Conservation (phyloP, 1,284 basidiomycete genomes). For the Papiliotrema terrestris region DNA sequence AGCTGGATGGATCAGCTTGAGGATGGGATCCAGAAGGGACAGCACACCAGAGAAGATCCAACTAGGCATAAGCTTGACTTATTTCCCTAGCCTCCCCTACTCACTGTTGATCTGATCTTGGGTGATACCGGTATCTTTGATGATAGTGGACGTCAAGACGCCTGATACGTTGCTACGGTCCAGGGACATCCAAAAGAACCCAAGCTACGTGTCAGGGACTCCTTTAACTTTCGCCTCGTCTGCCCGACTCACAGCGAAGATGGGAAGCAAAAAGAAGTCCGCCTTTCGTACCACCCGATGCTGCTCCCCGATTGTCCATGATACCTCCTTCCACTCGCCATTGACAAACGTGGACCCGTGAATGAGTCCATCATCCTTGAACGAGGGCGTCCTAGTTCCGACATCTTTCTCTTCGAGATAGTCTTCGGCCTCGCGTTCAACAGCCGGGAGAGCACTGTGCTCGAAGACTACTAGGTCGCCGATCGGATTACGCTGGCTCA, state of each 20-base stretch:
- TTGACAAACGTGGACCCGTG: not conserved
- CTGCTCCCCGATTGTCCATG: constrained; percentile 4
- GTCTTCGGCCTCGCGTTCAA: not conserved
- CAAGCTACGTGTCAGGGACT: not conserved
- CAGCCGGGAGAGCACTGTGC: not conserved
- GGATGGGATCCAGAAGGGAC: not conserved
- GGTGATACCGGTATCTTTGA: not conserved
- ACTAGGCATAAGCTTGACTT: not conserved
- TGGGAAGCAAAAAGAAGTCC: constrained; percentile 3
- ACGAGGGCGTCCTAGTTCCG: not conserved
- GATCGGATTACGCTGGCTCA: not conserved
- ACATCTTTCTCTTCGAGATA: not conserved
- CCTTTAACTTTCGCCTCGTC: not conserved
- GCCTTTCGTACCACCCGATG: constrained; percentile 5
- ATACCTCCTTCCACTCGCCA: not conserved
- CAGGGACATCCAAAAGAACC: constrained; percentile 4
- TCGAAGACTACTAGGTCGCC: constrained; percentile 5
- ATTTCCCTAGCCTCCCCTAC: not conserved
- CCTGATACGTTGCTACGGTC: not conserved
- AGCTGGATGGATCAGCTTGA: not conserved
- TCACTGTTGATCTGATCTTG: constrained; percentile 1
- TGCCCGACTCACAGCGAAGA: not conserved
- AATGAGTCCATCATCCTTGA: not conserved
- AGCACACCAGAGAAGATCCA: not conserved
- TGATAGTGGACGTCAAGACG: not conserved